phyloP scores from a whole-genome alignment of 805 yeast species.

The Yamadazyma insecticola region DNA sequence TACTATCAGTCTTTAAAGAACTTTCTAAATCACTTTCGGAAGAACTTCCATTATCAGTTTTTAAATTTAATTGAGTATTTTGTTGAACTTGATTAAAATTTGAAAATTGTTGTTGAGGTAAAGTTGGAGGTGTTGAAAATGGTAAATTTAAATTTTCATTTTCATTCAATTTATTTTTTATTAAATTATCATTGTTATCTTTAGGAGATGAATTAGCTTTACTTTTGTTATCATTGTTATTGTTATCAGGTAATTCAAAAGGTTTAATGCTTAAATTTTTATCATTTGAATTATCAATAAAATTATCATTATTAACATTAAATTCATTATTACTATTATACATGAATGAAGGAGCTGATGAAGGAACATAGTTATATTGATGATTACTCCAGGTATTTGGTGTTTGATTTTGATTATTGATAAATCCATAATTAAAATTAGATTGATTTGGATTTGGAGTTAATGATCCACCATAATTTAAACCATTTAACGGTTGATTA shows the following conservation, averaged over 20 bases:
- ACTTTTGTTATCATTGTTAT: not conserved
- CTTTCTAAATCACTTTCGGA: constrained; percentile 12
- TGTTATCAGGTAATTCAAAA: constrained; percentile 16
- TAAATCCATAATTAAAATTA: constrained; percentile 9
- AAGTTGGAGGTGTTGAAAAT: constrained; percentile 21
- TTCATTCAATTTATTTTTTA: not conserved
- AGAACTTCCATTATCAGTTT: constrained; percentile 6
- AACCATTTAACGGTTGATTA: not conserved
- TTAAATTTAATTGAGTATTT: too few species aligned
- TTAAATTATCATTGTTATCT: constrained; percentile 1
- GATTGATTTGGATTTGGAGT: constrained; percentile 15
- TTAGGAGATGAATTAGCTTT: constrained; percentile 7
- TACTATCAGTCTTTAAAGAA: constrained; percentile 6
- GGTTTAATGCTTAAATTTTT: constrained; percentile 10
- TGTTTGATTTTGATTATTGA: constrained; percentile 4
- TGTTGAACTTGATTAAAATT: constrained; percentile 10
- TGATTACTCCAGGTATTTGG: constrained; percentile 29
- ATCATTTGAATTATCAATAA: constrained; percentile 5
- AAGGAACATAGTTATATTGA: constrained; percentile 19
- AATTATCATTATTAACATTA: not conserved
- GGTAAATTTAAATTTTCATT: constrained; percentile 16
- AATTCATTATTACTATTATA: constrained; percentile 3
- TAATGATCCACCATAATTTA: constrained; percentile 2
- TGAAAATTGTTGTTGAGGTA: constrained; percentile 4
- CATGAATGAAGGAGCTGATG: constrained; percentile 33